A percentile compares a stretch with the other conserved stretches of the same genome.
Evolutionary conservation across 2,329 filamentous ascomycete species (phyloP).

Genomic region (Graphilbum fragrans): DNA sequence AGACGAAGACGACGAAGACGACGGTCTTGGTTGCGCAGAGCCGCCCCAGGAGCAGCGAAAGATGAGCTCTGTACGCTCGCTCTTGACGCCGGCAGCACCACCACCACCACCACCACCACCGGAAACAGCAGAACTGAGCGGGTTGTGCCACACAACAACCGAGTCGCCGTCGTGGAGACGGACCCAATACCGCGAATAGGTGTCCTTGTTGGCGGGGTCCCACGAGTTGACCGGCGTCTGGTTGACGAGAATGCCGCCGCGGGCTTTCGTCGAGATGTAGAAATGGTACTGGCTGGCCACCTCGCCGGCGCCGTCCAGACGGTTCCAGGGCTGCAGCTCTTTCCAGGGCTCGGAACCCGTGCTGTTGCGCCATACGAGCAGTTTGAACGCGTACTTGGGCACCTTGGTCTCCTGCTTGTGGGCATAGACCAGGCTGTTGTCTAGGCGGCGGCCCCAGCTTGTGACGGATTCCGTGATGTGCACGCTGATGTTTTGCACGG

Average conservation of each 20-base stretch:
- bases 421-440: conserved; percentile 57
- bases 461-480: conserved; percentile 54
- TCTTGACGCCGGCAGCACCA: background rate
- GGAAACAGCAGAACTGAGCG: no score
- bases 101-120: conserved; percentile 11
- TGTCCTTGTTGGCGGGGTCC: conserved; percentile 38
- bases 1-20: conserved; percentile 12
- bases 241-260: conserved; percentile 66
- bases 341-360: conserved; percentile 50
- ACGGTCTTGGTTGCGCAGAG: conserved; percentile 32
- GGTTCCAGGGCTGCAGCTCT: conserved; percentile 41
- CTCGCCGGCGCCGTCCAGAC: conserved; percentile 26
- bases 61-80: conserved; percentile 24
- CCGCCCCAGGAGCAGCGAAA: conserved; percentile 47
- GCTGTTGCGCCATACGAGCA: conserved; percentile 62
- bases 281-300: conserved; percentile 48
- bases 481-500: conserved; percentile 49
- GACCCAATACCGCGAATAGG: conserved; percentile 49
- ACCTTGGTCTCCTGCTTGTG: conserved; percentile 55
- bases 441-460: conserved; percentile 63
- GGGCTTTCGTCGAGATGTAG: conserved; percentile 69
- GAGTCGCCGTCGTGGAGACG: conserved; percentile 66
- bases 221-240: conserved; percentile 49
- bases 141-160: conserved; percentile 57
- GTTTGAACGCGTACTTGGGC: conserved; percentile 69